A percentile compares a stretch with the other conserved stretches of the same genome.
Evolutionary conservation across 139 green algal genomes (phyloP).

Genomic region (Zygnema circumcarinatum): DNA sequence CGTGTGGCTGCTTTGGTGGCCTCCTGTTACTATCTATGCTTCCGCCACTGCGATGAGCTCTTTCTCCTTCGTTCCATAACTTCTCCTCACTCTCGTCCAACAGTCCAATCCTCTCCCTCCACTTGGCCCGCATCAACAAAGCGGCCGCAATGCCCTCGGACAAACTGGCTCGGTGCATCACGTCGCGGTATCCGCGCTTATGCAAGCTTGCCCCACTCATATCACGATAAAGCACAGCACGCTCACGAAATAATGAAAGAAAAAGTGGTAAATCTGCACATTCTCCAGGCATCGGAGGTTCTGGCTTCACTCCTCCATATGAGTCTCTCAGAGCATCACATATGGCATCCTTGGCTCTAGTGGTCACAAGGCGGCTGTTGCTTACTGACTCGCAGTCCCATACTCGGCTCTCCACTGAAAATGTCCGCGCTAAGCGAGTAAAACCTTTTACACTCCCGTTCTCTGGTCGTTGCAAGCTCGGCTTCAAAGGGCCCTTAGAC

Average conservation of each 20-base stretch:
- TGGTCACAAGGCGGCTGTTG: conserved; percentile 39
- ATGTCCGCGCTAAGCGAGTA: conserved; percentile 51
- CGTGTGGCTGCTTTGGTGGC: too few species aligned
- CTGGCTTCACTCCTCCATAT: conserved; percentile 70
- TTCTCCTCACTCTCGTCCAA: neutral
- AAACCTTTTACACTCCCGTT: neutral
- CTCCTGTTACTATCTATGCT: neutral
- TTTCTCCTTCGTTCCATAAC: neutral
- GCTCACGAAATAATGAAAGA: conserved; percentile 73
- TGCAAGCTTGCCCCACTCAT: conserved; percentile 84
- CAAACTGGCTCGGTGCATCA: conserved; percentile 86
- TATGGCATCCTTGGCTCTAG: conserved; percentile 78
- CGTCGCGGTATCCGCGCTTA: conserved; percentile 81
- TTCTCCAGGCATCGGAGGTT: neutral
- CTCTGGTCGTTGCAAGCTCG: neutral
- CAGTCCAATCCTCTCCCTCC: neutral
- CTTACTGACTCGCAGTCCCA: conserved; percentile 71
- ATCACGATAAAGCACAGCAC: conserved; percentile 79
- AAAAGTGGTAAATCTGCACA: conserved; percentile 80
- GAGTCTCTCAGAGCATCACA: conserved; percentile 76
- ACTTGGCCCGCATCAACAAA: conserved; percentile 31
- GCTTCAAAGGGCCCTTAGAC: neutral
- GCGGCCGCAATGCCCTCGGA: conserved; percentile 90
- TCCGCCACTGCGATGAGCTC: neutral
- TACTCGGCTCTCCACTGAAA: conserved; percentile 74